Percentiles rank a stretch among this genome's conserved stretches.
Evolutionary conservation across 108 stramenopile genomes (phyloP).

Genomic region (Nannochloropsis gaditana): DNA sequence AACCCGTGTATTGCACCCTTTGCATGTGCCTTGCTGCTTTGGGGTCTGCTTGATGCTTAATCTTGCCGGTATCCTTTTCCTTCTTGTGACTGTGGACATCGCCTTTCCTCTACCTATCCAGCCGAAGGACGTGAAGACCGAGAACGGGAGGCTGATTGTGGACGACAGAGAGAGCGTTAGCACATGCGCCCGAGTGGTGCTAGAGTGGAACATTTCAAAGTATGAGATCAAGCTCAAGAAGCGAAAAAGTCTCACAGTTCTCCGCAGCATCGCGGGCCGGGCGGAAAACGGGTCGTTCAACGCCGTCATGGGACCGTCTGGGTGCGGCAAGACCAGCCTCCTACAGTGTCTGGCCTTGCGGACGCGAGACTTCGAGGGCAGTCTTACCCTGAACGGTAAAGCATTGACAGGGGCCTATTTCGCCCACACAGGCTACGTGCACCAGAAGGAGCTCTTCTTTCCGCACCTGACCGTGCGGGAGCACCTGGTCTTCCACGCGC

Average conservation of each 20-base stretch:
- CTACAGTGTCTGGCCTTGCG: conserved; percentile 27
- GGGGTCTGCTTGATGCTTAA: no score
- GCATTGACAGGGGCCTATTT: neutral
- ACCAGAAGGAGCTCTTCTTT: conserved; percentile 13
- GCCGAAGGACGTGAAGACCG: no score
- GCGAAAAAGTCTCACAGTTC: neutral
- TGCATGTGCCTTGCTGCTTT: no score
- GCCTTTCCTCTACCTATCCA: no score
- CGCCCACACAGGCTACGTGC: neutral
- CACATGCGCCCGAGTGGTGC: neutral
- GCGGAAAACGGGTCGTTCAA: conserved; percentile 25
- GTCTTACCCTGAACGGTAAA: neutral
- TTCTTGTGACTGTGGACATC: no score
- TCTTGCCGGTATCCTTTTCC: no score
- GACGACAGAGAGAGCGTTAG: no score
- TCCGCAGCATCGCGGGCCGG: conserved; percentile 8
- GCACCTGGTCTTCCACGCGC: conserved; percentile 11
- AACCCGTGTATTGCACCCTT: no score
- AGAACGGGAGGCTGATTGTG: no score
- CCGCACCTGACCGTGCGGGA: neutral
- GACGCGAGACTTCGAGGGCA: conserved; percentile 11
- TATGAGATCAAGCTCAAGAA: conserved; percentile 17
- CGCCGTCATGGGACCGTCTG: conserved; percentile 27
- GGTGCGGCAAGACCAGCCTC: conserved; percentile 32
- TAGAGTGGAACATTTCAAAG: neutral